phyloP scores from a whole-genome alignment of 2,329 filamentous ascomycete species.

The Pleurostoma richardsiae region DNA sequence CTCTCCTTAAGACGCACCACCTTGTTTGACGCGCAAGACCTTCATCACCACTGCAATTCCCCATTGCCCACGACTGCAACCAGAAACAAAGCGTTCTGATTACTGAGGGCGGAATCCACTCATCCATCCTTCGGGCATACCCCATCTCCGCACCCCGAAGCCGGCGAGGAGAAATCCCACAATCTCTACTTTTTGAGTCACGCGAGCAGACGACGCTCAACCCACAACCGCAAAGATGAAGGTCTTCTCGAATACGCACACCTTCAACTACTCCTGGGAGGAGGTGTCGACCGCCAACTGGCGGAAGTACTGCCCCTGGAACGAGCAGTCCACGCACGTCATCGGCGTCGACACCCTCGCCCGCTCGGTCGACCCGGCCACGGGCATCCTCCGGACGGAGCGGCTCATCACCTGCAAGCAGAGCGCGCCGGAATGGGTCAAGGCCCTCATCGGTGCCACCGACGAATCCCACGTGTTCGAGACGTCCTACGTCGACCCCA shows the following conservation, averaged over 20 bases:
- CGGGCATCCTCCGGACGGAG: constrained; percentile 57
- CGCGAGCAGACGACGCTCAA: not conserved
- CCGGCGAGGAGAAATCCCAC: too few species aligned
- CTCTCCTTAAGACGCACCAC: too few species aligned
- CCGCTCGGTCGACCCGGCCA: constrained; percentile 52
- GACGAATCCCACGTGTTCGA: constrained; percentile 90
- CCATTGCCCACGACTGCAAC: too few species aligned
- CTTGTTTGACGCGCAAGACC: too few species aligned
- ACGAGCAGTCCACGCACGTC: constrained; percentile 96
- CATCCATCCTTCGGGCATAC: too few species aligned
- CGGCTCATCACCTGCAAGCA: constrained; percentile 59
- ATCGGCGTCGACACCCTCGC: constrained; percentile 90
- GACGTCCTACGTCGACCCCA: constrained; percentile 88
- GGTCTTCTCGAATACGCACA: constrained; percentile 85
- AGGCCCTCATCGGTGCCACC: constrained; percentile 67
- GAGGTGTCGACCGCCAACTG: constrained; percentile 97
- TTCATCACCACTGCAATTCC: too few species aligned
- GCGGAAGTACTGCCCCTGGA: constrained; percentile 98
- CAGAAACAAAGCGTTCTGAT: not conserved
- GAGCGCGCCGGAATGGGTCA: constrained; percentile 72
- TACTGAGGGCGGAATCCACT: too few species aligned
- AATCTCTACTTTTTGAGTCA: too few species aligned
- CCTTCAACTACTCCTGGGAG: constrained; percentile 98
- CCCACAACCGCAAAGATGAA: constrained; percentile 6
- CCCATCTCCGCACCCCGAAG: too few species aligned